These are phyloP conservation scores for Cutaneotrichosporon sp. DNA, from an alignment of 1,284 basidiomycete genomes.

Conservation along the genomic window DNA sequence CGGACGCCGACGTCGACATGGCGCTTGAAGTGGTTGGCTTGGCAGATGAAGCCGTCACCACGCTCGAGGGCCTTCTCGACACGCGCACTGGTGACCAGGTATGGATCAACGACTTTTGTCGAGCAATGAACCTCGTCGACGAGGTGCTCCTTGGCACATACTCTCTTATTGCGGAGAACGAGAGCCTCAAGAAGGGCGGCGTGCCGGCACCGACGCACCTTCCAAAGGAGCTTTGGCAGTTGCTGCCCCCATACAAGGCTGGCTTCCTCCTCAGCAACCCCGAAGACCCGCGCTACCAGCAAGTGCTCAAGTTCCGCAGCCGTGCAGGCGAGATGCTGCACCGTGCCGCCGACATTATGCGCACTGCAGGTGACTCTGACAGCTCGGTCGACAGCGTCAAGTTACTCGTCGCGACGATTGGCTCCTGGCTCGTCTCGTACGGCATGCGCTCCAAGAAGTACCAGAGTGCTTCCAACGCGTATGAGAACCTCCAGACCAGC, in stretches of 20 bases:
- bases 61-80: slow-evolving; percentile 62
- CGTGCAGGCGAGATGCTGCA: slow-evolving; percentile 68
- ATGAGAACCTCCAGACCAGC: slow-evolving; percentile 29
- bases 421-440: slow-evolving; percentile 40
- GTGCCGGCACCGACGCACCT: slow-evolving; percentile 41
- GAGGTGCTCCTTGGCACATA: slow-evolving; percentile 32
- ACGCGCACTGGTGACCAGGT: slow-evolving; percentile 57
- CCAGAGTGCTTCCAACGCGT: slow-evolving; percentile 30
- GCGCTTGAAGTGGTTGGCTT: slow-evolving; percentile 65
- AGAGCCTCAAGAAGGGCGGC: slow-evolving; percentile 36
- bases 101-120: slow-evolving; percentile 89
- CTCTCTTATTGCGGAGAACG: slow-evolving; percentile 42
- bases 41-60: slow-evolving; percentile 58
- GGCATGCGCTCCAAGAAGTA: slow-evolving; percentile 44
- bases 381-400: slow-evolving; percentile 88
- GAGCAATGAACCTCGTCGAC: slow-evolving; percentile 53
- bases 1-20: slow-evolving; percentile 61
- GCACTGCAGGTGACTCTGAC: slow-evolving; percentile 66
- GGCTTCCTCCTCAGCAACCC: slow-evolving; percentile 72
- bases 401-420: slow-evolving; percentile 49
- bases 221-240: slow-evolving; percentile 58
- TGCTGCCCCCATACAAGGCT: slow-evolving; percentile 60
- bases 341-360: slow-evolving; percentile 63
- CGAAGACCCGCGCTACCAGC: slow-evolving; percentile 68
- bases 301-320: slow-evolving; percentile 57